phyloP scores from a whole-genome alignment of 306 rosid species.

The Amphicarpaea edgeworthii region DNA sequence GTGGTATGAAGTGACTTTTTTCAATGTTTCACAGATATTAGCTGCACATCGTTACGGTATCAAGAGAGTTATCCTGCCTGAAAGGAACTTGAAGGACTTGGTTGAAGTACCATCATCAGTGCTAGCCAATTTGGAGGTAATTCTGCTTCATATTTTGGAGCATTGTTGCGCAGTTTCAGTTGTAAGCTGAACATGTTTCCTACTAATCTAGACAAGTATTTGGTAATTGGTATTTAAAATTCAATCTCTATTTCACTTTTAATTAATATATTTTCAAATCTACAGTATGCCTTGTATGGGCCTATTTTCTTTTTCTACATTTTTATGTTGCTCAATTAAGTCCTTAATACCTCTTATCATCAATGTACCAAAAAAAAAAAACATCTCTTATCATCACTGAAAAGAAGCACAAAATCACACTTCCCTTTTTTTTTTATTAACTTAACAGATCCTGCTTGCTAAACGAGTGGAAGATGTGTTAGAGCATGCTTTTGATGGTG shows the following conservation, averaged over 20 bases:
- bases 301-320: constrained; percentile 16
- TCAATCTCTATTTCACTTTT: background rate
- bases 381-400: background rate
- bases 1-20: constrained; percentile 38
- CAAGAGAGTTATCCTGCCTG: constrained; percentile 91
- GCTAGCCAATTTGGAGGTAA: constrained; percentile 87
- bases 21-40: constrained; percentile 67
- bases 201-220: constrained; percentile 11
- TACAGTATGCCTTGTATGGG: background rate
- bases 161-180: constrained; percentile 1
- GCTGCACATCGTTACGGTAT: constrained; percentile 96
- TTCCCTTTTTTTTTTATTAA: constrained; percentile 17
- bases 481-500: constrained; percentile 86
- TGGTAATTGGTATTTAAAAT: background rate
- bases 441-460: constrained; percentile 70
- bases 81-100: constrained; percentile 95
- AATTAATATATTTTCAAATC: constrained; percentile 5
- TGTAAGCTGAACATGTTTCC: constrained; percentile 7
- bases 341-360: constrained; percentile 19
- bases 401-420: constrained; percentile 19
- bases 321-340: constrained; percentile 20
- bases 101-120: constrained; percentile 92
- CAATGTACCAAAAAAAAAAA: too few species aligned
- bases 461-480: constrained; percentile 84
- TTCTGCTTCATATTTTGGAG: constrained; percentile 39